Base-by-base conservation (phyloP, 202 grass and related monocot genomes). In the Setaria viridis region DNA sequence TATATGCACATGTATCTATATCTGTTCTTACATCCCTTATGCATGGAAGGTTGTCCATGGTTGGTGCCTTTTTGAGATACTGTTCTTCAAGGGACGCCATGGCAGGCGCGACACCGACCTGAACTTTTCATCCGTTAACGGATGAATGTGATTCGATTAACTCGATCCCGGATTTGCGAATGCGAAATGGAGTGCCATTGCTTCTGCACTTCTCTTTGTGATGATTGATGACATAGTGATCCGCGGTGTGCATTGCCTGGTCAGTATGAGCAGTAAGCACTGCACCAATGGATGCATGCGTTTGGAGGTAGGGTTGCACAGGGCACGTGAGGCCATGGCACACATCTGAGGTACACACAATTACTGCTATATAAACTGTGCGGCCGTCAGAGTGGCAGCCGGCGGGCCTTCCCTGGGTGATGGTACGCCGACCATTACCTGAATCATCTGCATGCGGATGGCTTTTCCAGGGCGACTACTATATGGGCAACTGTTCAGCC, bases 381-480 rank as follows among this genome's bases (percentile, higher is more conserved):
- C 82, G 34, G 62, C 41, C 76, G 59, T 79, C 76, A 62, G 39
- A 19, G 39, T 59, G 50, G 25, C 80, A 68, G 63, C 62, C 46
- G 64, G 62, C n/a, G 30, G 59, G 43, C 42, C 8, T 41, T 39
- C 10, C 57, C 20, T 19, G 68, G 46, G 25, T 47, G 69, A 63
- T 51, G 60, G 81, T 64, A 80, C 77, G 56, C 79, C 74, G 88
- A 72, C 72, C 78, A 68, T 67, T 62, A 75, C 74, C 88, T 90
- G 84, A 83, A 84, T 87, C 84, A 9, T 60, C 80, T 73, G 74
- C 25, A 25, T 25, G 25, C 50, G 17, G 57, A 25, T 74, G 54
- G 46, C 74, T 79, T 79, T 81, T 87, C 47, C 84, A 80, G 79
- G 73, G 73, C 16, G 51, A 62, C 45, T 67, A 67, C 83, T 80